These are phyloP conservation scores for Curvularia sp. DNA, from an alignment of 2,329 filamentous ascomycete genomes.

Conservation along the genomic window DNA sequence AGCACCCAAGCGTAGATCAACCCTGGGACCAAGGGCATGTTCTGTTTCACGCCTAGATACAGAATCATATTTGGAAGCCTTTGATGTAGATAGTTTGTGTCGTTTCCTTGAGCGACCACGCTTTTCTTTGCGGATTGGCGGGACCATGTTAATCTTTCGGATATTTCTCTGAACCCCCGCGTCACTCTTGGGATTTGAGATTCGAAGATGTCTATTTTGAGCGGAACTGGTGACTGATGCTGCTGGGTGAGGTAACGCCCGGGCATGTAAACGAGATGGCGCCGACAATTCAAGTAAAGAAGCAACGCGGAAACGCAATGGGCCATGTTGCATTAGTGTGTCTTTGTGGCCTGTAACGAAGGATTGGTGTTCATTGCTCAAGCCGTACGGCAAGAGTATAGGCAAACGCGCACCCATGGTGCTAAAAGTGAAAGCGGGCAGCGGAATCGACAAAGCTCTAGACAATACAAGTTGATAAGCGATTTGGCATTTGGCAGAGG, in stretches of 20 bases:
- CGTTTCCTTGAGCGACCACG: not conserved
- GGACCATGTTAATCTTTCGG: not conserved
- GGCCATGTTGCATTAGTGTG: not conserved
- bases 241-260: not conserved
- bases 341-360: slow-evolving; percentile 3
- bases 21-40: not conserved
- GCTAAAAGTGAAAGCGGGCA: slow-evolving; percentile 32
- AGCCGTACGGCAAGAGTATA: slow-evolving; percentile 21
- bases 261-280: no score
- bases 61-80: not conserved
- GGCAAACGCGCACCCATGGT: slow-evolving; percentile 11
- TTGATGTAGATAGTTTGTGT: not conserved
- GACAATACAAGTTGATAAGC: not conserved
- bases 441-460: no score
- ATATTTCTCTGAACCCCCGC: not conserved
- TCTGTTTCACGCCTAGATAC: not conserved
- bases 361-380: slow-evolving; percentile 10
- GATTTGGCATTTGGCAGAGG: not conserved
- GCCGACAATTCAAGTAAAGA: not conserved
- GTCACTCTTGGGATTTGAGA: not conserved
- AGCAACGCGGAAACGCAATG: slow-evolving; percentile 1
- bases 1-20: slow-evolving; percentile 8
- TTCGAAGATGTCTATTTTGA: not conserved
- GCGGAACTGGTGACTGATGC: not conserved
- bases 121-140: slow-evolving; percentile 1